These are phyloP conservation scores for Daedalea quercina DNA, from an alignment of 768 basidiomycete genomes.

Conservation along the genomic window DNA sequence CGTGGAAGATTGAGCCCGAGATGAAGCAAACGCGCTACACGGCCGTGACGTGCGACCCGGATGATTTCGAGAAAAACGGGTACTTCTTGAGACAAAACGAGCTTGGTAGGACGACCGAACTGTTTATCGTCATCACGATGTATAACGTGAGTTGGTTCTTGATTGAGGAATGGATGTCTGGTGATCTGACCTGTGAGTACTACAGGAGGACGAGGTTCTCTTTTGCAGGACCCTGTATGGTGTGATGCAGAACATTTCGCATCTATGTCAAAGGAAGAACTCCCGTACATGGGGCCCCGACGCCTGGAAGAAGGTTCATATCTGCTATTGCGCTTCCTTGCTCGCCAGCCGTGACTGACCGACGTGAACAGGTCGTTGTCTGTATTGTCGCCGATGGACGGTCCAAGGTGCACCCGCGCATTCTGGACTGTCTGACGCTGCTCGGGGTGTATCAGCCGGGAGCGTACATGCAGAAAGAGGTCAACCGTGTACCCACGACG, in stretches of 20 bases:
- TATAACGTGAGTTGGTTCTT: constrained; percentile 69
- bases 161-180: neutral
- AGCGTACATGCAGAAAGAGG: constrained; percentile 52
- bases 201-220: constrained; percentile 79
- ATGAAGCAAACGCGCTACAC: constrained; percentile 74
- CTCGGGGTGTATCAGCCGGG: constrained; percentile 87
- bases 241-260: constrained; percentile 84
- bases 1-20: constrained; percentile 63
- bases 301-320: constrained; percentile 85
- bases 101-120: constrained; percentile 72
- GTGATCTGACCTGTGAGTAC: neutral
- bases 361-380: constrained; percentile 89
- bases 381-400: constrained; percentile 90
- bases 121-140: constrained; percentile 95
- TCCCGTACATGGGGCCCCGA: constrained; percentile 95
- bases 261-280: constrained; percentile 78
- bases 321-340: neutral
- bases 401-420: constrained; percentile 74
- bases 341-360: too few relatives aligned
- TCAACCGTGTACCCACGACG: constrained; percentile 68
- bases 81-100: constrained; percentile 85
- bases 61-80: constrained; percentile 79
- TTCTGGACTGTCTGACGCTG: constrained; percentile 84
- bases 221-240: constrained; percentile 93
- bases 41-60: constrained; percentile 90